Conservation (phyloP, 805 yeast genomes). For the Hanseniaspora mollemarum region DNA sequence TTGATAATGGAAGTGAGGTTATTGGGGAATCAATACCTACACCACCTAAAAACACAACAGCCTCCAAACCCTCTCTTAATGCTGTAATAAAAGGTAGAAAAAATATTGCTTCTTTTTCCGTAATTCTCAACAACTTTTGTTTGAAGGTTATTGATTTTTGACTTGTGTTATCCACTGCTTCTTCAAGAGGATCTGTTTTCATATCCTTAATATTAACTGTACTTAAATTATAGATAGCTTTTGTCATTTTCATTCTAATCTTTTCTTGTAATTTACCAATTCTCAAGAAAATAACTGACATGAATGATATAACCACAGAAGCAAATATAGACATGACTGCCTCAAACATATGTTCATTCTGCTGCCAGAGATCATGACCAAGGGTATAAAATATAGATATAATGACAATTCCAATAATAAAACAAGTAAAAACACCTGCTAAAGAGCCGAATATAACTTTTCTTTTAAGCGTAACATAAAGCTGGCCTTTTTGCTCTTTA, state of each 20-base stretch:
- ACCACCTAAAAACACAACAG: conserved; percentile 85
- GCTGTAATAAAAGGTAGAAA: conserved; percentile 77
- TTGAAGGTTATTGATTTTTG: conserved; percentile 18
- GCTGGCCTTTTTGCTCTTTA: conserved; percentile 19
- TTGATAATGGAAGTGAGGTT: conserved; percentile 53
- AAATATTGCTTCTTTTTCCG: conserved; percentile 57
- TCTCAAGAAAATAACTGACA: conserved; percentile 77
- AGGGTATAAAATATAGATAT: conserved; percentile 59
- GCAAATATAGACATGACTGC: conserved; percentile 71
- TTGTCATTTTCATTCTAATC: conserved; percentile 56
- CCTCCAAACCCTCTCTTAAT: conserved; percentile 81
- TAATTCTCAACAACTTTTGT: conserved; percentile 29
- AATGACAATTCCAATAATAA: conserved; percentile 61
- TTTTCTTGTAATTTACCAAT: conserved; percentile 72
- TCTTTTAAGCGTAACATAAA: conserved; percentile 39
- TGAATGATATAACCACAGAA: conserved; percentile 63
- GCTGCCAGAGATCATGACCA: conserved; percentile 78
- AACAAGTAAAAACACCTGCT: conserved; percentile 56
- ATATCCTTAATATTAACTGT: conserved; percentile 17
- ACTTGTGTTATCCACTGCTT: conserved; percentile 12
- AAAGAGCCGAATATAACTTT: conserved; percentile 81
- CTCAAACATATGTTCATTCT: conserved; percentile 83
- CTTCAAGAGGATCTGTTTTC: conserved; percentile 23
- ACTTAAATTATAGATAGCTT: conserved; percentile 26
- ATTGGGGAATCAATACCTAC: conserved; percentile 65